phyloP scores from a whole-genome alignment of 176 grass and related monocot species.

The Hyparrhenia diplandra region DNA sequence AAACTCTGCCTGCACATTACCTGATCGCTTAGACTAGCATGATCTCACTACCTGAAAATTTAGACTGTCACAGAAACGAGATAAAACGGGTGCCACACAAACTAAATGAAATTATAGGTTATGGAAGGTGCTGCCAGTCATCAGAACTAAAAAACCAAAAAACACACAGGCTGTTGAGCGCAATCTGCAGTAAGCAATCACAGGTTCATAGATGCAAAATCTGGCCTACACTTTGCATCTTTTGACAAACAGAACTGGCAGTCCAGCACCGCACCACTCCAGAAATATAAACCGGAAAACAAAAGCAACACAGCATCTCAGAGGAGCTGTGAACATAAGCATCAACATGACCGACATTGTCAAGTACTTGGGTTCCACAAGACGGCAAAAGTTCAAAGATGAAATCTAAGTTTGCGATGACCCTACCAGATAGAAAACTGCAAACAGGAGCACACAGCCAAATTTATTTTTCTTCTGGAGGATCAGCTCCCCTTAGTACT shows the following conservation, averaged over 20 bases:
- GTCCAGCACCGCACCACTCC: not conserved
- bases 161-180: not conserved
- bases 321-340: not conserved
- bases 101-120: too few relatives aligned
- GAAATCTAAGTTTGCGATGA: not conserved
- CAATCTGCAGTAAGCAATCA: not conserved
- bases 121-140: not conserved
- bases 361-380: not conserved
- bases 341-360: not conserved
- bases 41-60: too few relatives aligned
- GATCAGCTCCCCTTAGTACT: not conserved
- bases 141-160: too few relatives aligned
- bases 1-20: too few relatives aligned
- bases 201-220: not conserved
- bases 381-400: not conserved
- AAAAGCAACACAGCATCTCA: not conserved
- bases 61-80: too few relatives aligned
- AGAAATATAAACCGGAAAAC: not conserved
- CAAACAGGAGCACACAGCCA: not conserved
- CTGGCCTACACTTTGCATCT: not conserved
- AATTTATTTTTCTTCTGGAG: not conserved
- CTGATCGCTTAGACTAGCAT: too few relatives aligned
- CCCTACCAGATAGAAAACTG: not conserved
- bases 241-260: not conserved
- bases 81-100: too few relatives aligned